Base-by-base conservation (phyloP, 2,329 filamentous ascomycete genomes). In the Arthrobotrys conoides region DNA sequence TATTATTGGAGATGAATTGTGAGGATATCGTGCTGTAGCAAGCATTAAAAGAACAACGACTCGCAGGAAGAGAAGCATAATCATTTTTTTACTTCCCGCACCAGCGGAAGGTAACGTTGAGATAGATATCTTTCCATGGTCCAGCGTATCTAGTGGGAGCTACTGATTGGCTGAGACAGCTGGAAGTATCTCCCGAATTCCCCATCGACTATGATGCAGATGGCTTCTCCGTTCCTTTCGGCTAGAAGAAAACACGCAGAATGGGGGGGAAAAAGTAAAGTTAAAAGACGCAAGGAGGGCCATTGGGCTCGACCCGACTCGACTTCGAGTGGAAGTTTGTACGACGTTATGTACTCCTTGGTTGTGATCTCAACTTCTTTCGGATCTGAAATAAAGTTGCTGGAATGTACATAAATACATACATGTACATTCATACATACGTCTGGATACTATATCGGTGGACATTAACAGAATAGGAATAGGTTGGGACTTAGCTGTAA, bases 141-240 rank as follows among this genome's bases (percentile, higher is more conserved):
- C 20, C 24, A 44, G 16, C 12, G 27, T 68, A 41, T 51, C 44
- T 6, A 51, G 16, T 44, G 65, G 5, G 22, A 36, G 53, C 16
- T 5, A n/a, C 20, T 53, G 65, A 70, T 70, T 76, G 72, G 66
- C 59, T 30, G 5, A 27, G 24, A 27, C 38, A 51, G 66, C 59
- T 76, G 72, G 72, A 76, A 76, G 55, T 65, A 53, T 38, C 61
- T 57, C 72, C 65, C 72, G 72, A 76, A 38, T 67, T 61, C 70
- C 69, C 69, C 46, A 55, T 66, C 18, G n/a, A 46, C 9, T 12
- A 46, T 18, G 14, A 20, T 46, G 44, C 44, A 46, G 6, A 46
- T 20, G 44, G 20, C 33, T 36, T 46, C 27, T 38, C 51, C 44
- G 36, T 48, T 49, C 22, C 59, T 36, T 44, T 49, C 69, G 59